Evolutionary conservation across 768 basidiomycete genomes (phyloP).

Genomic region (Phaeotremella fagi): DNA sequence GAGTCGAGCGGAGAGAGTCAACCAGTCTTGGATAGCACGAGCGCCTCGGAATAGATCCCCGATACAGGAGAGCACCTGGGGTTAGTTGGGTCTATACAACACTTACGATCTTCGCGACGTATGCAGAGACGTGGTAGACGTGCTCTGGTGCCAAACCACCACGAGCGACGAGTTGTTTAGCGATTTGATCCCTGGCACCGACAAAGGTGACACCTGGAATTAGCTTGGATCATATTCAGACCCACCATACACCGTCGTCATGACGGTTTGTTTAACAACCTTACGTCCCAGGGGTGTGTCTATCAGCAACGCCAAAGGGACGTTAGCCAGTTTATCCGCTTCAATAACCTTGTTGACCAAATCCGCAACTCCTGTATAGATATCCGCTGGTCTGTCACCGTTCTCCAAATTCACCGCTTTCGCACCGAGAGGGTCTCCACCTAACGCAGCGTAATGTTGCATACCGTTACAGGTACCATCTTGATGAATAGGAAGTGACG

Average conservation of each 20-base stretch:
- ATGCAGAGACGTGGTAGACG: slow-evolving; percentile 69
- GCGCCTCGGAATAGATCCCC: slow-evolving; percentile 92
- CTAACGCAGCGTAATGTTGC: slow-evolving; percentile 97
- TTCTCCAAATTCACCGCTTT: slow-evolving; percentile 84
- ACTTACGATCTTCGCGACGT: slow-evolving; percentile 70
- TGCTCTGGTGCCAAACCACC: slow-evolving; percentile 66
- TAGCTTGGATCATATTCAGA: not conserved
- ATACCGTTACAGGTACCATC: slow-evolving; percentile 98
- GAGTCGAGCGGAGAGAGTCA: slow-evolving; percentile 73
- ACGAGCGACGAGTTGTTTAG: slow-evolving; percentile 74
- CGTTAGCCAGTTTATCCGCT: slow-evolving; percentile 40
- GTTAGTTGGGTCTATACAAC: not conserved
- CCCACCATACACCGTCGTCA: slow-evolving; percentile 94
- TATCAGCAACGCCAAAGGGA: slow-evolving; percentile 59
- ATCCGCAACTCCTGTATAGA: slow-evolving; percentile 83
- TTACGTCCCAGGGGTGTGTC: slow-evolving; percentile 79
- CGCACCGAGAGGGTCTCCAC: slow-evolving; percentile 84
- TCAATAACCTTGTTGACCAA: slow-evolving; percentile 70
- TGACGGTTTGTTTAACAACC: slow-evolving; percentile 97
- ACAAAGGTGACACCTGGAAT: slow-evolving; percentile 68
- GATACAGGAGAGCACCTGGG: slow-evolving; percentile 65
- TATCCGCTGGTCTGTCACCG: slow-evolving; percentile 83
- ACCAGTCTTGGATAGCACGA: slow-evolving; percentile 83
- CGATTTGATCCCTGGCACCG: slow-evolving; percentile 91
- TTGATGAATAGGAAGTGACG: slow-evolving; percentile 85